Evolutionary conservation across 805 yeast genomes (phyloP).

Genomic region (Saccharomycopsis fibuligera): DNA sequence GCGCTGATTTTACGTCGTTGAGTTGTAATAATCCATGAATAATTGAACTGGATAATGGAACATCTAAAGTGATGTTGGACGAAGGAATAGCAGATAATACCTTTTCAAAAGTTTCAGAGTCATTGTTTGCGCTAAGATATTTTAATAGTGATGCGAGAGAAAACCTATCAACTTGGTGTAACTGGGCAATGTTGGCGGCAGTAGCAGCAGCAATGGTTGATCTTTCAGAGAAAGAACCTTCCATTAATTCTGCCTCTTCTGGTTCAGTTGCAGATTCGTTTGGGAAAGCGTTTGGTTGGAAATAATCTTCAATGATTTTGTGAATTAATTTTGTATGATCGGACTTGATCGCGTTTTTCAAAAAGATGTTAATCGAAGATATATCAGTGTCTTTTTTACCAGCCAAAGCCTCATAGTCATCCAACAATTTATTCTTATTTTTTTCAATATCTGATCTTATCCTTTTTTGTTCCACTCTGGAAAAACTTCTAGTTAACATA

Average conservation of each 20-base stretch:
- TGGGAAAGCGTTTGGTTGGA: neutral
- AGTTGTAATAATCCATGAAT: neutral
- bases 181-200: neutral
- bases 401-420: too few species aligned
- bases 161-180: neutral
- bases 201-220: neutral
- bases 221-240: neutral
- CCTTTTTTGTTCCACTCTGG: too few species aligned
- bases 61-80: neutral
- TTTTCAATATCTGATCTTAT: too few species aligned
- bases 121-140: neutral
- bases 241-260: neutral
- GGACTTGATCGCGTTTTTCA: constrained; percentile 2
- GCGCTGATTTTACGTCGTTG: too few species aligned
- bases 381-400: too few species aligned
- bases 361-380: neutral
- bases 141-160: neutral
- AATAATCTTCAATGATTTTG: neutral
- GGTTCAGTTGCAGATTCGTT: neutral
- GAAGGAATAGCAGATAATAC: neutral
- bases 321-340: neutral
- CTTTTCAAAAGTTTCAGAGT: neutral
- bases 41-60: neutral
- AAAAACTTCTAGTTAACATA: neutral
- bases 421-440: too few species aligned